phyloP scores from a whole-genome alignment of 2,329 filamentous ascomycete genomes.

The Fusarium oxysporum region DNA sequence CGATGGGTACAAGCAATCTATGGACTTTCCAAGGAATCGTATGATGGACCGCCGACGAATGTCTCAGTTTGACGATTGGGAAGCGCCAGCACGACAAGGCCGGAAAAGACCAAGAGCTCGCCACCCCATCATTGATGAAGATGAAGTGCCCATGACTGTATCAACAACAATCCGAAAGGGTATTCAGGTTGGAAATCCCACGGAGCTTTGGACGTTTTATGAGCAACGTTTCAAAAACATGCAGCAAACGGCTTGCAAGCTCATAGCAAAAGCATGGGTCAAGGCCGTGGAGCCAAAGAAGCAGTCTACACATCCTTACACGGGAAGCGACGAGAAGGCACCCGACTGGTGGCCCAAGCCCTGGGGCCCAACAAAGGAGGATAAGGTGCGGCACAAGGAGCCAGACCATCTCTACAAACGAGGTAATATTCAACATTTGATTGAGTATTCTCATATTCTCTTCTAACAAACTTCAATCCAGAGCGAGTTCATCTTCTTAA shows the following conservation, averaged over 20 bases:
- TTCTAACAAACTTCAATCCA: slow-evolving; percentile 45
- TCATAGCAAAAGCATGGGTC: slow-evolving; percentile 80
- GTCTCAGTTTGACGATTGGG: slow-evolving; percentile 50
- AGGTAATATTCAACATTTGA: slow-evolving; percentile 56
- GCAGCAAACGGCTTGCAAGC: slow-evolving; percentile 78
- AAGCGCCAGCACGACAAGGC: slow-evolving; percentile 44
- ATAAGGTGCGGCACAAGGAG: slow-evolving; percentile 74
- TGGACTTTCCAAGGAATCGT: slow-evolving; percentile 44
- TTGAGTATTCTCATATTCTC: background rate
- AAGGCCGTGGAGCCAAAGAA: slow-evolving; percentile 82
- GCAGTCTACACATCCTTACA: slow-evolving; percentile 80
- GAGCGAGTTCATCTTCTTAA: slow-evolving; percentile 69
- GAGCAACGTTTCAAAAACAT: slow-evolving; percentile 71
- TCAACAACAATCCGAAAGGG: slow-evolving; percentile 54
- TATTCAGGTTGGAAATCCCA: slow-evolving; percentile 65
- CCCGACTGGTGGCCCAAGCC: slow-evolving; percentile 76
- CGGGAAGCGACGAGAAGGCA: slow-evolving; percentile 69
- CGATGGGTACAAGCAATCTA: slow-evolving; percentile 44
- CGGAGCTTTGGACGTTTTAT: slow-evolving; percentile 70
- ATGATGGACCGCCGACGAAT: slow-evolving; percentile 48
- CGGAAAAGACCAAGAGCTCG: slow-evolving; percentile 51
- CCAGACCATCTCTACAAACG: slow-evolving; percentile 78
- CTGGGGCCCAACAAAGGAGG: slow-evolving; percentile 62
- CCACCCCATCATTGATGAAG: slow-evolving; percentile 55
- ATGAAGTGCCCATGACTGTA: slow-evolving; percentile 55